Evolutionary conservation across 164 flowering plant genomes (phyloP).

Genomic region (Magnolia changhungtana): DNA sequence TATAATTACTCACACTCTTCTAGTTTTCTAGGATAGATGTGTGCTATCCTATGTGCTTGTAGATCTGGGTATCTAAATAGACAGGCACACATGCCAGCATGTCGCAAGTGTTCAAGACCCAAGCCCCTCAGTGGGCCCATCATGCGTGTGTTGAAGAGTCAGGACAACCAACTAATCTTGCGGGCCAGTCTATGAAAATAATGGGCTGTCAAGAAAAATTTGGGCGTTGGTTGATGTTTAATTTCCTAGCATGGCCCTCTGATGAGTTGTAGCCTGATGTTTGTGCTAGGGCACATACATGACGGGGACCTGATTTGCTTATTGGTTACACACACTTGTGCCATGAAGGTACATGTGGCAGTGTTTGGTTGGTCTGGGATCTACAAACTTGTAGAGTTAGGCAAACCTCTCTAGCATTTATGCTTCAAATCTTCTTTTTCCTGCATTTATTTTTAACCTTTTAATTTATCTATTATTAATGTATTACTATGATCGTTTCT

Average conservation of each 20-base stretch:
- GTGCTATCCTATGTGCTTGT: neutral
- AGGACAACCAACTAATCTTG: neutral
- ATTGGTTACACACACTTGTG: neutral
- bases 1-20: slow-evolving; percentile 5
- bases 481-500: neutral
- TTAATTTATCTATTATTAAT: slow-evolving; percentile 5
- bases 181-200: neutral
- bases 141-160: neutral
- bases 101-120: neutral
- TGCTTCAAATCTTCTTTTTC: neutral
- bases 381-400: neutral
- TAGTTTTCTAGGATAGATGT: neutral
- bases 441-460: neutral
- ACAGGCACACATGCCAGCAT: neutral
- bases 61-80: neutral
- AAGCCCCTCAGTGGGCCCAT: no score
- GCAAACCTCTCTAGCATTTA: neutral
- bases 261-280: neutral
- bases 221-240: neutral
- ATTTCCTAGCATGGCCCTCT: neutral
- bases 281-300: neutral
- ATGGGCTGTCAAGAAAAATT: neutral
- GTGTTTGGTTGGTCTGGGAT: neutral
- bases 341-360: neutral
- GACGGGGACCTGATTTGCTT: neutral